A percentile compares a stretch with the other conserved stretches of the same genome.
phyloP scores from a whole-genome alignment of 1,139 yeast species.

The Candida frijolesensis region DNA sequence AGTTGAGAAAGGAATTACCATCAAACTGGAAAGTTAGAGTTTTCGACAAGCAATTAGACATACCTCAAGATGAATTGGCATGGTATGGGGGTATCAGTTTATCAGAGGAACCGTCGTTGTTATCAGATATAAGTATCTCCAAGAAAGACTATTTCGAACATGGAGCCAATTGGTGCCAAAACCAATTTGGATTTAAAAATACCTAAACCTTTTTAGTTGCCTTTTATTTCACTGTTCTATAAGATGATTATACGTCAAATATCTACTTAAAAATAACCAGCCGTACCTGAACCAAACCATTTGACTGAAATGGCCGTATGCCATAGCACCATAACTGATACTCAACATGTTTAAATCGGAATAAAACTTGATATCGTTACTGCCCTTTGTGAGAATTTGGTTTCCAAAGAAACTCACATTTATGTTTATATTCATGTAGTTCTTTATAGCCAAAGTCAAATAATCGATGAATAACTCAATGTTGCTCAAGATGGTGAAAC shows the following conservation, averaged over 20 bases:
- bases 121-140: conserved; percentile 62
- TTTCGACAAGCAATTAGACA: conserved; percentile 20
- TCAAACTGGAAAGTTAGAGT: conserved; percentile 66
- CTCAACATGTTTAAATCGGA: conserved; percentile 61
- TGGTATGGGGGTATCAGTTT: conserved; percentile 54
- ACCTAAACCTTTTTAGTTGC: conserved; percentile 16
- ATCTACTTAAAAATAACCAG: conserved; percentile 79
- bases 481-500: conserved; percentile 50
- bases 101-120: conserved; percentile 47
- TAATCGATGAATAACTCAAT: conserved; percentile 43
- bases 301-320: conserved; percentile 81
- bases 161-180: conserved; percentile 79
- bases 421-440: conserved; percentile 38
- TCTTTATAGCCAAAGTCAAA: conserved; percentile 33
- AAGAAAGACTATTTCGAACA: conserved; percentile 83
- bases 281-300: conserved; percentile 96
- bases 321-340: conserved; percentile 73
- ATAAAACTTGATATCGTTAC: conserved; percentile 43
- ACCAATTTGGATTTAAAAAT: conserved; percentile 68
- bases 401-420: conserved; percentile 42
- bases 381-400: conserved; percentile 16
- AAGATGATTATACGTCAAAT: conserved; percentile 74
- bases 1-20: conserved; percentile 67
- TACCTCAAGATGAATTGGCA: conserved; percentile 29
- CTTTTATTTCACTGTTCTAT: conserved; percentile 21